Conservation (phyloP, 805 yeast genomes). For the Naumovozyma castellii region DNA sequence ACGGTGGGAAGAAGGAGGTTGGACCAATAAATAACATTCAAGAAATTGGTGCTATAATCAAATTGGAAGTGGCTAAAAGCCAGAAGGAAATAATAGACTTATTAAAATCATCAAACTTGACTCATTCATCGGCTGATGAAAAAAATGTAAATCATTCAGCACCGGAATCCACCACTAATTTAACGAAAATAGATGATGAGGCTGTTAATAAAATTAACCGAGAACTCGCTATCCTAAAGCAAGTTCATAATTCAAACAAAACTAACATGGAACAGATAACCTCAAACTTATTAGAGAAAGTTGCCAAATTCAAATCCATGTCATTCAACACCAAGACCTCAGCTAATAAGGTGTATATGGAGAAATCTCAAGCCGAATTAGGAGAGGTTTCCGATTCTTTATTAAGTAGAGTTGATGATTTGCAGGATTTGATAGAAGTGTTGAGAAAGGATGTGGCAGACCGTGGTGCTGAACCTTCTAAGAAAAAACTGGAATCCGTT, state of each 20-base stretch:
- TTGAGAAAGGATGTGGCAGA: slow-evolving; percentile 84
- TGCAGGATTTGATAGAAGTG: slow-evolving; percentile 86
- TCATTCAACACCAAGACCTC: slow-evolving; percentile 32
- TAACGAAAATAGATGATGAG: not conserved
- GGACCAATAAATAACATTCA: not conserved
- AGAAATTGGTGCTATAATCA: not conserved
- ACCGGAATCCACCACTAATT: not conserved
- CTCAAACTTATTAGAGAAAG: slow-evolving; percentile 34
- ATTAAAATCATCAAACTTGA: slow-evolving; percentile 8
- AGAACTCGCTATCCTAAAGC: slow-evolving; percentile 52
- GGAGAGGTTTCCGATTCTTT: slow-evolving; percentile 69
- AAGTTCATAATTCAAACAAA: slow-evolving; percentile 41
- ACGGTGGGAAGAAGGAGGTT: not conserved
- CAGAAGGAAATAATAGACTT: slow-evolving; percentile 2
- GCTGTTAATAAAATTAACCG: slow-evolving; percentile 39
- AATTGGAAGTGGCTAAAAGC: not conserved
- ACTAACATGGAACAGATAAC: slow-evolving; percentile 36
- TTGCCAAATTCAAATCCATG: slow-evolving; percentile 43
- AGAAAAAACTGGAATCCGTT: slow-evolving; percentile 59
- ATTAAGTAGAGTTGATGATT: slow-evolving; percentile 74
- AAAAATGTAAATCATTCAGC: not conserved
- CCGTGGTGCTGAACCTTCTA: slow-evolving; percentile 75
- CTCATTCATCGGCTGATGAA: not conserved
- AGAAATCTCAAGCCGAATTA: slow-evolving; percentile 58
- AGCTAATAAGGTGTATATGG: slow-evolving; percentile 52